These are phyloP conservation scores for Sphaerobolus stellatus DNA, from an alignment of 1,284 basidiomycete species.

Conservation along the genomic window DNA sequence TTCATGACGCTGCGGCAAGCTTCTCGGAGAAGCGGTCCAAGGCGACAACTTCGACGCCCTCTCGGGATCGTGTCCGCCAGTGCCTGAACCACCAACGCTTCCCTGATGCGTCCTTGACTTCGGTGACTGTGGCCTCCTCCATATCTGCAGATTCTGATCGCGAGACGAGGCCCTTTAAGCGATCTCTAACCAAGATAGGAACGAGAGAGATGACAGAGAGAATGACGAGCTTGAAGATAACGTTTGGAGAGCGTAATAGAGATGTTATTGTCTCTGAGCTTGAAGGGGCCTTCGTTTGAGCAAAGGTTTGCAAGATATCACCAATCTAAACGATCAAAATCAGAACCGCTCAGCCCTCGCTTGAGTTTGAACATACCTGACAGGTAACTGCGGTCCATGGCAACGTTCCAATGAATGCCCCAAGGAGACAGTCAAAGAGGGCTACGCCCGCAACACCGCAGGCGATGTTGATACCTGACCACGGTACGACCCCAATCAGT, in stretches of 20 bases:
- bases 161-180: constrained; percentile 52
- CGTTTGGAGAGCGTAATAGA: constrained; percentile 65
- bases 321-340: constrained; percentile 53
- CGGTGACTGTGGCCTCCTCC: background rate
- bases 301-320: constrained; percentile 71
- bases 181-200: constrained; percentile 69
- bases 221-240: constrained; percentile 70
- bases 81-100: constrained; percentile 6
- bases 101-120: background rate
- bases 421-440: constrained; percentile 71
- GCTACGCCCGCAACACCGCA: constrained; percentile 86
- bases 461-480: constrained; percentile 93
- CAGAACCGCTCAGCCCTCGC: constrained; percentile 18
- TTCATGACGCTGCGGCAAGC: background rate
- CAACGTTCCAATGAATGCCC: constrained; percentile 75
- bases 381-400: constrained; percentile 87
- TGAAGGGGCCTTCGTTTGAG: constrained; percentile 57
- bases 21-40: background rate
- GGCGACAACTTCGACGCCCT: background rate
- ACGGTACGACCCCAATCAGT: constrained; percentile 86
- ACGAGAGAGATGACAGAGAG: constrained; percentile 75
- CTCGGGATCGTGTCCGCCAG: constrained; percentile 2
- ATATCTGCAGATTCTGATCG: background rate
- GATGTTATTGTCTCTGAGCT: constrained; percentile 56
- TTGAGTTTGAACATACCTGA: constrained; percentile 48